Base-by-base conservation (phyloP, 768 basidiomycete genomes). In the Hygrophorus pudorinus region DNA sequence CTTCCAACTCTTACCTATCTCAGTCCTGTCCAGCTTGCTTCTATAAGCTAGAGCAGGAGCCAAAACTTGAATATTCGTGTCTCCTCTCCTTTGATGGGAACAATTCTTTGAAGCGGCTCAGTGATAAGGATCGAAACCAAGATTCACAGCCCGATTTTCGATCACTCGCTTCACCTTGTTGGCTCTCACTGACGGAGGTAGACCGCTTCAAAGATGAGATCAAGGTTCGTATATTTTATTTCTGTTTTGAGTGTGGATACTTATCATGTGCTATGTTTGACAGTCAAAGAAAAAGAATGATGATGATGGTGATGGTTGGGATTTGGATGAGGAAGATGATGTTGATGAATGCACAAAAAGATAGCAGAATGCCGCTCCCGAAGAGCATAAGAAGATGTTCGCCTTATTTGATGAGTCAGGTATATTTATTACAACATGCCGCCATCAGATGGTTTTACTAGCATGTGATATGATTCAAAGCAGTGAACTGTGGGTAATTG, bases 11-110 rank as follows among this genome's bases (percentile, higher is more conserved):
- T 61, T 45, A 52, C 1, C 30, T 63, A 2, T 14, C 47, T 28
- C 49, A 63, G 39, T 42, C 55, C 3, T 64, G 58, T 37, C 56
- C 62, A 1, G 34, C 56, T 2, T 64, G 63, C 46, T 54, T 51
- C 0, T 59, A 62, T 45, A 51, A 53, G 32, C 38, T 40, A 8
- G 27, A 40, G 21, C 8, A 40, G 16, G 38, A 21, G 9, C 27
- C 8, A 7, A 13, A 36, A 14, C 18, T 40, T 3, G 17, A 18
- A 11, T 20, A 11, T 40, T 40, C 38, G 10, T 40, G n/a, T 17
- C 24, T 40, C 17, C 21, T 16, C 10, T n/a, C n/a, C 8, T 18
- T 20, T 8, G 20, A 28, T 21, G 20, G n/a, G 6, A 21, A 28
- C 21, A 40, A 40, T 11, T 20, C 18, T 8, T n/a, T 21, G 7